Evolutionary conservation across 352 stramenopile genomes (phyloP), one percentile per base, ranked within the genome.

Genomic region (Globisporangium cederbergense): DNA sequence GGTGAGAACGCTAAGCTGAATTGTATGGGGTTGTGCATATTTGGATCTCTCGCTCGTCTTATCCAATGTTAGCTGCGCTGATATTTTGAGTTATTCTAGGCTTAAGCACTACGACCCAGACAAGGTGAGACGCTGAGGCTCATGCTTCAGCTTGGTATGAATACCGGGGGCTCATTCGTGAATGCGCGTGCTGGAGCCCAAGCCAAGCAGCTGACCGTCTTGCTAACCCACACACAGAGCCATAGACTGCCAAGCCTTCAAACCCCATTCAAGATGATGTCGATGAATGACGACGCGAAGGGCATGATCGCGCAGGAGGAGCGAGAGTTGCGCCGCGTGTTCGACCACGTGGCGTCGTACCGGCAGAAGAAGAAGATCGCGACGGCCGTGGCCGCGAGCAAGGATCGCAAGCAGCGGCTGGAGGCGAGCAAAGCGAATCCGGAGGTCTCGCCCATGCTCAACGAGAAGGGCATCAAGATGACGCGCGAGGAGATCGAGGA

Each of bases 221-320:
- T 16, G n/a, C 30, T 25, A 55, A 43, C 14, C 18, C 13, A 16
- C 32, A 30, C 18, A 55, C 30, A 53, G 45, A 28, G 25, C 25
- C 20, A 22, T 47, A 38, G 25, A 28, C 25, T 28, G 25, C 2
- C 14, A 54, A 42, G 30, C 22, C 9, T 20, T 52, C 25, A 32
- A 64, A 28, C 16, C 20, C 20, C 30, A 3, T 47, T 18, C 55
- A 72, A 34, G 50, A 89, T 92, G 81, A 91, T 91, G 82, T 89
- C 79, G 50, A 68, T 82, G 30, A 88, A 73, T 9, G 82, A 93
- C 28, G 82, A 91, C 58, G 61, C 75, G 16, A 95, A 94, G 67
- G 83, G 80, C 42, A 96, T 98, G 77, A 97, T 96, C 25, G 83
- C 90, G 8, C 94, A 98, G 67, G 96, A 99, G 70, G 89, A 98